Conservation (phyloP, 2,329 filamentous ascomycete species). For the Trichoderma arundinaceum region DNA sequence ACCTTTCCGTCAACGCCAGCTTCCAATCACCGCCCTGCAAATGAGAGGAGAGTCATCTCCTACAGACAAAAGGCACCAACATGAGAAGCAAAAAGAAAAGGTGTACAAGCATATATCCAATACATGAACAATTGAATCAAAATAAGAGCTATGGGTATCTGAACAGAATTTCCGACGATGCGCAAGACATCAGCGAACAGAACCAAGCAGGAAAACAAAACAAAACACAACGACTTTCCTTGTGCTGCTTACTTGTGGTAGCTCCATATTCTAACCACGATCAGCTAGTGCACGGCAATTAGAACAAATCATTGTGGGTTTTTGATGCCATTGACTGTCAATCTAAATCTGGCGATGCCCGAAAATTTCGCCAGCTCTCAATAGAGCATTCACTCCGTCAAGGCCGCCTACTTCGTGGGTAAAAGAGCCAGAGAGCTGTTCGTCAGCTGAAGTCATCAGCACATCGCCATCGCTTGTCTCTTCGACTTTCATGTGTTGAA, state of each 20-base stretch:
- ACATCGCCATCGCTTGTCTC: conserved; percentile 42
- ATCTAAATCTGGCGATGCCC: conserved; percentile 45
- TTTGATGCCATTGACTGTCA: not conserved
- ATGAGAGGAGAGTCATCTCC: not conserved
- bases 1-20: conserved; percentile 16
- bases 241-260: not conserved
- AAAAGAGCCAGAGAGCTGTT: conserved; percentile 32
- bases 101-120: conserved; percentile 5
- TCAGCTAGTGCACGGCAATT: not conserved
- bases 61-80: not conserved
- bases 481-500: conserved; percentile 43
- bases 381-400: conserved; percentile 64
- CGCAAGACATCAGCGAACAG: conserved; percentile 28
- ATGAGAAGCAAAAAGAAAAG: not conserved
- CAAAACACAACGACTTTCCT: not conserved
- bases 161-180: conserved; percentile 22
- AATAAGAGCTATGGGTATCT: conserved; percentile 27
- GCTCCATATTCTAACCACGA: not conserved
- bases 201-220: conserved; percentile 30
- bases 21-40: conserved; percentile 2
- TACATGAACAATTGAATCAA: not conserved
- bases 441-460: conserved; percentile 41
- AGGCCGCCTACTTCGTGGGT: conserved; percentile 43
- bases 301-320: not conserved
- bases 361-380: conserved; percentile 65